Percentiles rank a stretch among this genome's conserved stretches.
Conservation (phyloP, 2,329 filamentous ascomycete genomes). For the Onygenales sp. region DNA sequence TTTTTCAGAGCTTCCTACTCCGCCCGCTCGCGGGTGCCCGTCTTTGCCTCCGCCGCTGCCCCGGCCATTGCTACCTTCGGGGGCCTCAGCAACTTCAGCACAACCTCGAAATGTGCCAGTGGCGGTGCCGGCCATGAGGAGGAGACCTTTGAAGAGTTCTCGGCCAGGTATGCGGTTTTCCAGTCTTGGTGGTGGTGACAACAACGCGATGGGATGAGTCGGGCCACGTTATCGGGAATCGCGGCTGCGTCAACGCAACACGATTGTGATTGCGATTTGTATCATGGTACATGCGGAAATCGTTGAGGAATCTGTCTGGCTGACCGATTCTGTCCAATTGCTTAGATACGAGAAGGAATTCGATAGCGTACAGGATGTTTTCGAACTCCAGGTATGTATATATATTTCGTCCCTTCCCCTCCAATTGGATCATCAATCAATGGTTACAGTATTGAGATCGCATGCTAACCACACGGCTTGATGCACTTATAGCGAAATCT, state of each 20-base stretch:
- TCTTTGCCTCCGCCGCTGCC: conserved; percentile 41
- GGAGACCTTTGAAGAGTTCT: conserved; percentile 99
- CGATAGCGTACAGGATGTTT: conserved; percentile 92
- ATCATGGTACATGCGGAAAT: conserved; percentile 16
- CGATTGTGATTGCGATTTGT: not conserved
- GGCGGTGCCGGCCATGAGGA: conserved; percentile 60
- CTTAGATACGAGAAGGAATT: conserved; percentile 98
- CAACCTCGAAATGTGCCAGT: conserved; percentile 46
- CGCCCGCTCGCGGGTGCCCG: conserved; percentile 49
- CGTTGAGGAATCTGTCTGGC: conserved; percentile 9
- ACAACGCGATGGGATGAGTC: conserved; percentile 13
- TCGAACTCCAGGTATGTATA: conserved; percentile 83
- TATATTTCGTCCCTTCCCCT: conserved; percentile 9
- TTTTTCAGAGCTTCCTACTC: conserved; percentile 56
- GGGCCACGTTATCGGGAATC: conserved; percentile 9
- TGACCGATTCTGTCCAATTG: conserved; percentile 27
- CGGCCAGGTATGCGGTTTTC: conserved; percentile 65
- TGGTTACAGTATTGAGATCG: not conserved
- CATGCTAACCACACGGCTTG: not conserved
- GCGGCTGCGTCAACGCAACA: not conserved
- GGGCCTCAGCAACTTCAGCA: conserved; percentile 55
- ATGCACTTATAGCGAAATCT: conserved; percentile 63
- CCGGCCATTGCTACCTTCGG: conserved; percentile 44
- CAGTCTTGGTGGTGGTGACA: conserved; percentile 6
- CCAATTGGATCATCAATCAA: conserved; percentile 15